Evolutionary conservation across 2,329 filamentous ascomycete genomes (phyloP), one percentile per base, ranked within the genome.

Genomic region (Cladosporium phlei): DNA sequence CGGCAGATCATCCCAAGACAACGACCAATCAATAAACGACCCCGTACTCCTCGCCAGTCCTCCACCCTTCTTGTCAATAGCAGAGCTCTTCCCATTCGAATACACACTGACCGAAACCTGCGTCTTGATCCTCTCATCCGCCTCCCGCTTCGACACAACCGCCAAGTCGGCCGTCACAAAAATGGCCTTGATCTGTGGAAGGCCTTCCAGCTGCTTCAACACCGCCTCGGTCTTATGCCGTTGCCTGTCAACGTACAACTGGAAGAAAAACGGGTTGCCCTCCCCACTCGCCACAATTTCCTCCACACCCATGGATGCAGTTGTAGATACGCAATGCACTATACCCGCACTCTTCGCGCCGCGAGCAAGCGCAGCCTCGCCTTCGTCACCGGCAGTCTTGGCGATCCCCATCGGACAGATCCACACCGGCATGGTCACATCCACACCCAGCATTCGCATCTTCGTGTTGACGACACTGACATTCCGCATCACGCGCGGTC

Each of bases 161-260:
- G 79, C 75, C 0, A 75, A 66, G 60, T 83, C 80, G 2, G 80
- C 73, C 0, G 80, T 83, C 3, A 83, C 65, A 48, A 82, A 78
- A 3, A 83, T 65, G 2, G 71, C 79, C 48, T 72, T 73, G 11
- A 76, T 68, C 43, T 64, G 60, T 0, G 75, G 71, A 4, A 70
- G 59, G 12, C 62, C 58, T 8, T 71, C 67, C 1, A 78, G 71
- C n/a, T 70, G 60, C 14, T 56, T 59, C 2, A 83, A 59, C 2
- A 80, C 59, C 1, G 65, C 66, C 50, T 74, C 73, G 2, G 77
- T 77, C 49, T 78, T 76, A 3, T 61, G 47, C 1, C 78, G 68
- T 47, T 80, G 67, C 53, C 74, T 75, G 60, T 82, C 73, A 29
- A 82, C 76, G 53, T 83, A 84, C 5, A 84, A 66, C 58, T 83